Conservation (phyloP, 148 eudicot genomes). For the Rhododendron griersonianum region DNA sequence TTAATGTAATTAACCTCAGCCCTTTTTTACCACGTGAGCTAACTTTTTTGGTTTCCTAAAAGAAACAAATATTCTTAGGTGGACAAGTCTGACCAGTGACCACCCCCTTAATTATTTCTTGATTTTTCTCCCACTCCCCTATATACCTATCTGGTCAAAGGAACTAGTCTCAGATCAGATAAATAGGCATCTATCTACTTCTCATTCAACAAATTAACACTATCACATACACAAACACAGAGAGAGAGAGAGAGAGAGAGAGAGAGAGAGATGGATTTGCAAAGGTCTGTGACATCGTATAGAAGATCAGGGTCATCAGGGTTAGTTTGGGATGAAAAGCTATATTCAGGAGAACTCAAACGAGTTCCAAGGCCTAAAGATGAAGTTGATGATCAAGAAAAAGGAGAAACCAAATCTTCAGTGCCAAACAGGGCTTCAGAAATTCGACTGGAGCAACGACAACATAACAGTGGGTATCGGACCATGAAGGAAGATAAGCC, state of each 20-base stretch:
- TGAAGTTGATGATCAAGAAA: background rate
- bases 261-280: conserved; percentile 47
- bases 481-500: conserved; percentile 35
- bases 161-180: background rate
- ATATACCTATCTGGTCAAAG: background rate
- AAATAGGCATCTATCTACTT: background rate
- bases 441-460: conserved; percentile 21
- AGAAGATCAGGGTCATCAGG: conserved; percentile 88
- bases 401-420: background rate
- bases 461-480: conserved; percentile 21
- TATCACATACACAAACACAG: background rate
- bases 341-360: conserved; percentile 39
- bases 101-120: background rate
- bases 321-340: conserved; percentile 72
- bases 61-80: too few species aligned
- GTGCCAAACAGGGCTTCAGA: conserved; percentile 12
- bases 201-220: background rate
- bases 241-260: conserved; percentile 8
- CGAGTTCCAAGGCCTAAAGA: background rate
- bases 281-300: conserved; percentile 60
- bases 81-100: too few species aligned
- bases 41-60: too few species aligned
- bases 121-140: background rate
- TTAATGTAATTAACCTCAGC: too few species aligned
- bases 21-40: too few species aligned